Base-by-base conservation (phyloP, 768 basidiomycete species). In the Pulveroboletus sp. region DNA sequence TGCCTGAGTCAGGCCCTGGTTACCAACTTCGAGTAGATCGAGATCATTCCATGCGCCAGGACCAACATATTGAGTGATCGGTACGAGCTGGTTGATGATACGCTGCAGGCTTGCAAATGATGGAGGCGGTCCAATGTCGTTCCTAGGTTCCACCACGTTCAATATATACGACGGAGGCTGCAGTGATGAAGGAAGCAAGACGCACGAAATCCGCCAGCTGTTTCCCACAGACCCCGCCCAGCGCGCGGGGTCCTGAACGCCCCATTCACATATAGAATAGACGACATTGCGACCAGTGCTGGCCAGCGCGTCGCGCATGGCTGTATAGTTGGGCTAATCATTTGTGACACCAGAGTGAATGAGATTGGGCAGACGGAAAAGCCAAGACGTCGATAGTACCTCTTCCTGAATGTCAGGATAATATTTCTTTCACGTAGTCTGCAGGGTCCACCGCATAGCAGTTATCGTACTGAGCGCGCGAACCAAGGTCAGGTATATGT, bases 21-120 rank as follows among this genome's bases (percentile, higher is more conserved):
- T 78, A 5, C 78, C 77, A 17, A 80, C 77, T 56, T 79, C 76
- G 29, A 81, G 68, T 66, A 80, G 62, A 57, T 80, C 79, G 20
- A 80, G 65, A 58, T 81, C 79, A 53, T 76, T 76, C 71, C 70
- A 76, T 27, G 63, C 68, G 17, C 75, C 78, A 1, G 68, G 74
- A 29, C 71, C 69, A 22, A 78, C 73, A 52, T 76, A 78, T 44
- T 68, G 67, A 22, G 77, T 74, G 23, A 79, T 70, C 5, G 77
- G 79, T 4, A 78, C 78, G 2, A 56, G 37, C 11, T 56, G 49
- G 29, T 56, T 56, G 23, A 56, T 34, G 42, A 56, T 54, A n/a
- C 53, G 55, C 5, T 37, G 37, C 19, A 56, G 27, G 26, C n/a
- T 50, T 19, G 32, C 55, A 38, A 50, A 57, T 3, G 52, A 54